Conservation (phyloP, 2,329 filamentous ascomycete species). For the Cylindrodendrum hubeiense region DNA sequence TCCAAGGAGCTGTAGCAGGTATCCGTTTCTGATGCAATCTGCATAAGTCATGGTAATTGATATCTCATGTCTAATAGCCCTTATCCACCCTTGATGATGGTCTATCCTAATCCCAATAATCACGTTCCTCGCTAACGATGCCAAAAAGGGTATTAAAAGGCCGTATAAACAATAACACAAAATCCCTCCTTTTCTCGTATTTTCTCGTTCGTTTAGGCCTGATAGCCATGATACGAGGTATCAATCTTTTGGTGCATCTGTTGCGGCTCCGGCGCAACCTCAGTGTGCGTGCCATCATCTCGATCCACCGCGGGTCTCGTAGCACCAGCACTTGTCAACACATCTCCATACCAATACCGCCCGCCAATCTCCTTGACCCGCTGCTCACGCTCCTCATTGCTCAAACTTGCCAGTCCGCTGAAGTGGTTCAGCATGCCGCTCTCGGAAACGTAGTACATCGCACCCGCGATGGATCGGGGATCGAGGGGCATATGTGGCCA, state of each 20-base stretch:
- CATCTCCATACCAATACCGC: constrained; percentile 39
- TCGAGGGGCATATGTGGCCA: constrained; percentile 62
- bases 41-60: not conserved
- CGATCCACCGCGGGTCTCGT: constrained; percentile 42
- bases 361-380: constrained; percentile 41
- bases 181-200: not conserved
- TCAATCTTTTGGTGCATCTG: constrained; percentile 31
- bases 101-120: not conserved
- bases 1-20: not conserved
- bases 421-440: constrained; percentile 42
- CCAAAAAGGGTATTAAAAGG: constrained; percentile 5
- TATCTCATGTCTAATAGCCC: not conserved
- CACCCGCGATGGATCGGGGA: constrained; percentile 59
- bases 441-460: constrained; percentile 57
- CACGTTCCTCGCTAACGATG: not conserved
- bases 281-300: constrained; percentile 37
- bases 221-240: constrained; percentile 37
- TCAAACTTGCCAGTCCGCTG: constrained; percentile 37
- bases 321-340: constrained; percentile 34
- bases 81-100: not conserved
- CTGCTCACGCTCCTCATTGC: constrained; percentile 33
- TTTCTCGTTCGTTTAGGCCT: not conserved
- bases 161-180: not conserved
- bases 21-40: not conserved
- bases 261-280: constrained; percentile 16